phyloP scores from a whole-genome alignment of 192 early-diverging fungal genomes.

The Backusella mclennaniae region DNA sequence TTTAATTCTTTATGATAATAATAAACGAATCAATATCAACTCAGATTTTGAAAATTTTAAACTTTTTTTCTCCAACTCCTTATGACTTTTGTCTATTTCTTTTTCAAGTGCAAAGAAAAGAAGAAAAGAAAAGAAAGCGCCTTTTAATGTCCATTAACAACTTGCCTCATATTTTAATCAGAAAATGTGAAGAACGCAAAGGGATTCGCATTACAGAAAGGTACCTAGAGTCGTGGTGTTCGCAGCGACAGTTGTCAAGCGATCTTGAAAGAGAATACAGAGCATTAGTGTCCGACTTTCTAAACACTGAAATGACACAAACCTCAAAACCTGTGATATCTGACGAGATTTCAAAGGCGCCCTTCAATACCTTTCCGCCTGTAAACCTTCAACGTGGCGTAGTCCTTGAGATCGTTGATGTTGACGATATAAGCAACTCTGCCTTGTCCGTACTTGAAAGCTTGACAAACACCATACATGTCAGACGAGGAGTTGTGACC shows the following conservation, averaged over 20 bases:
- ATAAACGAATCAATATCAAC: background rate
- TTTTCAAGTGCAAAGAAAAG: background rate
- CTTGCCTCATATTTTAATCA: background rate
- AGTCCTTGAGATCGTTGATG: background rate
- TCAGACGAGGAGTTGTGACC: background rate
- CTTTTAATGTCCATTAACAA: background rate
- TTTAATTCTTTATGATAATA: background rate
- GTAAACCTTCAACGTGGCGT: background rate
- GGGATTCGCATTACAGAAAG: background rate
- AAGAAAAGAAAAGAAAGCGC: background rate
- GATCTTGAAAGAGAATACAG: background rate
- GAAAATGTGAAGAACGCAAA: slow-evolving; percentile 4
- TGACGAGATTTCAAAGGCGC: background rate
- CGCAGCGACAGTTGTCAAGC: background rate
- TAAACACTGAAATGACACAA: background rate
- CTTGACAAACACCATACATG: background rate
- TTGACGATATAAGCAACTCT: background rate
- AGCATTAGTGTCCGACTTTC: background rate
- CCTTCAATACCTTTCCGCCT: background rate
- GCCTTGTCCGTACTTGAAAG: background rate
- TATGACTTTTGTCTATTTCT: background rate
- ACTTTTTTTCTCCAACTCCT: background rate
- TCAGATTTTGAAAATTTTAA: background rate
- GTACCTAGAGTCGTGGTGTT: background rate
- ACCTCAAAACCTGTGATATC: background rate